These are phyloP conservation scores for Nakazawaea wickerhamii DNA, from an alignment of 805 yeast genomes.

Conservation along the genomic window DNA sequence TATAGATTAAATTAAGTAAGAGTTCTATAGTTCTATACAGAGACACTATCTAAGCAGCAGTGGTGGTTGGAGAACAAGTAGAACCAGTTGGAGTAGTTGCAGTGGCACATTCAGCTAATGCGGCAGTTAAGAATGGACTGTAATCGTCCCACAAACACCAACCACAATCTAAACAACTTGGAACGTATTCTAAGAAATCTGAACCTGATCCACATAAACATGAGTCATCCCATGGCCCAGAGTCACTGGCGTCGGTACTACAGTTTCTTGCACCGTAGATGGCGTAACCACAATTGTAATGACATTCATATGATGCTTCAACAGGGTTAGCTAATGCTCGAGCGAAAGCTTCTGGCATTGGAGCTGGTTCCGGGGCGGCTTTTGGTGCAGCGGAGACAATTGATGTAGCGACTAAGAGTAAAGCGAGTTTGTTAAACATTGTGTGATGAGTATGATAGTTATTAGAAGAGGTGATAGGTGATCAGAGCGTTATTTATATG, in stretches of 20 bases:
- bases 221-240: constrained; percentile 11
- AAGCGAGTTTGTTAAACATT: not conserved
- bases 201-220: constrained; percentile 16
- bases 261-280: constrained; percentile 6
- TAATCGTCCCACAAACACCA: constrained; percentile 14
- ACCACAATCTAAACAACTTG: constrained; percentile 16
- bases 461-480: not conserved
- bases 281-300: constrained; percentile 12
- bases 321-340: not conserved
- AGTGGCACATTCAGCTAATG: constrained; percentile 14
- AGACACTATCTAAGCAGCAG: not conserved
- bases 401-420: not conserved
- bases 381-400: not conserved
- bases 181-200: constrained; percentile 8
- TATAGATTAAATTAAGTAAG: not conserved
- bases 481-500: not conserved
- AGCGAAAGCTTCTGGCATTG: not conserved
- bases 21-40: not conserved
- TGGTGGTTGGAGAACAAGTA: constrained; percentile 12
- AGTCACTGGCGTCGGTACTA: constrained; percentile 5
- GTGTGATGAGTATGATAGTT: not conserved
- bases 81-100: constrained; percentile 16
- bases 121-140: constrained; percentile 10
- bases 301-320: constrained; percentile 10
- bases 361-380: not conserved